Evolutionary conservation across 257 asterid genomes (phyloP).

Genomic region (Avicennia marina): DNA sequence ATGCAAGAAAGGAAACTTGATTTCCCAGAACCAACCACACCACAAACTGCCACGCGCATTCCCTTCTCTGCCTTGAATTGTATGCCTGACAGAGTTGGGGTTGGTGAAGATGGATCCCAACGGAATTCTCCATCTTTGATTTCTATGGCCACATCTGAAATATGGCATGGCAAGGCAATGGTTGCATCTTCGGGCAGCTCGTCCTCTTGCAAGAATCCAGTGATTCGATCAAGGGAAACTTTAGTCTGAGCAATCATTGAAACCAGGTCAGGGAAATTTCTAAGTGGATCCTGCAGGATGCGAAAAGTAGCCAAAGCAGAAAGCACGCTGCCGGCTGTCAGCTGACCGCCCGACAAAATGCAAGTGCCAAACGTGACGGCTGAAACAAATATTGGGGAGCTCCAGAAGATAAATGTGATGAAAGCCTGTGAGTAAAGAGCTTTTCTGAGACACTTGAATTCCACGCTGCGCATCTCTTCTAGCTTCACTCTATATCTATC

Average conservation of each 20-base stretch:
- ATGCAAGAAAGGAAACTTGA: slow-evolving; percentile 54
- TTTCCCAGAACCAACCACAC: slow-evolving; percentile 59
- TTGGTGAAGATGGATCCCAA: slow-evolving; percentile 38
- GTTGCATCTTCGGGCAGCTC: slow-evolving; percentile 48
- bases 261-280: slow-evolving; percentile 47
- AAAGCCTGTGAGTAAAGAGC: slow-evolving; percentile 50
- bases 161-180: slow-evolving; percentile 28
- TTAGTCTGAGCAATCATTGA: slow-evolving; percentile 53
- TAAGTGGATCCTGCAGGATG: slow-evolving; percentile 51
- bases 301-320: slow-evolving; percentile 62
- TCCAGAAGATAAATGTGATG: slow-evolving; percentile 49
- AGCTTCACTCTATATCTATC: slow-evolving; percentile 37
- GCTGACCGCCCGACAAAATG: slow-evolving; percentile 43
- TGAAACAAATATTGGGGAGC: slow-evolving; percentile 50
- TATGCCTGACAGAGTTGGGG: slow-evolving; percentile 31
- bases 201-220: slow-evolving; percentile 41
- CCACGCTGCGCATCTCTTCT: slow-evolving; percentile 39
- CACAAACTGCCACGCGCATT: slow-evolving; percentile 54
- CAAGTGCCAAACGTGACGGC: slow-evolving; percentile 45
- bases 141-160: slow-evolving; percentile 39
- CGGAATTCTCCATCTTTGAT: slow-evolving; percentile 38
- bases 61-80: slow-evolving; percentile 39
- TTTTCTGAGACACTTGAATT: slow-evolving; percentile 42
- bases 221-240: slow-evolving; percentile 51
- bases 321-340: slow-evolving; percentile 53